Conservation (phyloP, 1,284 basidiomycete species). For the Chalciporus sp. region DNA sequence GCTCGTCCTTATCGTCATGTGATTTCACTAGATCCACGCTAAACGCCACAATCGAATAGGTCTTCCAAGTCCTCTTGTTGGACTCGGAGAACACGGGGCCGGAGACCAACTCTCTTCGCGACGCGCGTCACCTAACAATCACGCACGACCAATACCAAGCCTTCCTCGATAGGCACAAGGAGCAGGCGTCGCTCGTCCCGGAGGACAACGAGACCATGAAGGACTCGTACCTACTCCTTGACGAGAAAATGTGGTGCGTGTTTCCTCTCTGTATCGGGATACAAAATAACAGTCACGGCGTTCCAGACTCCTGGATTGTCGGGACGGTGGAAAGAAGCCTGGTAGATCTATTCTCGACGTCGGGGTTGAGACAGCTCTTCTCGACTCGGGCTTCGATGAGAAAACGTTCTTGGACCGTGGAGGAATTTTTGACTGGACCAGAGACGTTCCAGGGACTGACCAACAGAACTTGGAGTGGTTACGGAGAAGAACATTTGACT, state of each 20-base stretch:
- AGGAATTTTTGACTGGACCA: constrained; percentile 10
- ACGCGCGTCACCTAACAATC: constrained; percentile 11
- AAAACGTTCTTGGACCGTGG: constrained; percentile 8
- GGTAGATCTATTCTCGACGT: constrained; percentile 16
- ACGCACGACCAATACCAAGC: constrained; percentile 16
- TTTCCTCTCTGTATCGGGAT: neutral
- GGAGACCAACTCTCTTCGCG: constrained; percentile 16
- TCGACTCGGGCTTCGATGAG: constrained; percentile 20
- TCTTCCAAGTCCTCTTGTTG: constrained; percentile 21
- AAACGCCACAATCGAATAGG: constrained; percentile 4
- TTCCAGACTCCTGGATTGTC: constrained; percentile 15
- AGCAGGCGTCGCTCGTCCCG: constrained; percentile 7
- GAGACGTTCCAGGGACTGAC: neutral
- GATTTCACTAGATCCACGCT: neutral
- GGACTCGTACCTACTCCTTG: constrained; percentile 20
- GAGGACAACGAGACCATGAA: constrained; percentile 24
- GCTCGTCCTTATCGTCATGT: neutral
- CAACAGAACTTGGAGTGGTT: constrained; percentile 9
- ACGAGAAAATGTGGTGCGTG: constrained; percentile 19
- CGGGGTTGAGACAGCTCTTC: constrained; percentile 15
- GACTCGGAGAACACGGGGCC: constrained; percentile 19
- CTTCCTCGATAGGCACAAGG: constrained; percentile 11
- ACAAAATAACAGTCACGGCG: neutral
- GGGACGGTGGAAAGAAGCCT: constrained; percentile 11
- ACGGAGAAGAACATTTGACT: neutral